Evolutionary conservation across 2,329 filamentous ascomycete species (phyloP).

Genomic region (Colletotrichum trifolii): DNA sequence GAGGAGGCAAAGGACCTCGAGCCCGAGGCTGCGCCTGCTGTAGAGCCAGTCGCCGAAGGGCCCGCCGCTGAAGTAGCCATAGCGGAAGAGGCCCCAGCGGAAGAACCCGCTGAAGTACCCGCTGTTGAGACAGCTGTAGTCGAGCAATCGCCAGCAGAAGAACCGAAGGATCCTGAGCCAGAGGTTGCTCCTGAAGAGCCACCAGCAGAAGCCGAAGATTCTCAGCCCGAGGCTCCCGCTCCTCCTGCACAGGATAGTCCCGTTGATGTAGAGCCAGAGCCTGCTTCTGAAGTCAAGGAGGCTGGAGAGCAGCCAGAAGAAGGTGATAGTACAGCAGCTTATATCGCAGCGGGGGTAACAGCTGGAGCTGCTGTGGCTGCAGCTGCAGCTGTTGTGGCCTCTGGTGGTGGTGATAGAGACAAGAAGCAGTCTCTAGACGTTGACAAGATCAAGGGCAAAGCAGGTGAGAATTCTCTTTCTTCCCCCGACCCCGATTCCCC

Average conservation of each 20-base stretch:
- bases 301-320: slow-evolving; percentile 4
- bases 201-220: background rate
- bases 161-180: slow-evolving; percentile 3
- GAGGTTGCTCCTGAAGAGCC: background rate
- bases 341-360: slow-evolving; percentile 7
- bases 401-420: background rate
- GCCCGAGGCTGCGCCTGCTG: slow-evolving; percentile 1
- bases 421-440: slow-evolving; percentile 22
- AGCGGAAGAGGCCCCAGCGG: background rate
- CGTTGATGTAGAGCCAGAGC: background rate
- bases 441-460: slow-evolving; percentile 39
- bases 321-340: slow-evolving; percentile 5
- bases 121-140: background rate
- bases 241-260: background rate
- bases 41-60: background rate
- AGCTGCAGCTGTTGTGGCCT: background rate
- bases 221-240: slow-evolving; percentile 2
- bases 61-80: background rate
- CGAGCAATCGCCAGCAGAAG: background rate
- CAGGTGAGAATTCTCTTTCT: slow-evolving; percentile 45
- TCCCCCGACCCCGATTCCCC: slow-evolving; percentile 43
- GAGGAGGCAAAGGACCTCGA: background rate
- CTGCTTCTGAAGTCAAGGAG: slow-evolving; percentile 20
- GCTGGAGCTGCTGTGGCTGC: slow-evolving; percentile 3
- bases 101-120: background rate